These are phyloP conservation scores for Cutaneotrichosporon cutaneum DNA, from an alignment of 1,284 basidiomycete genomes.

Conservation along the genomic window DNA sequence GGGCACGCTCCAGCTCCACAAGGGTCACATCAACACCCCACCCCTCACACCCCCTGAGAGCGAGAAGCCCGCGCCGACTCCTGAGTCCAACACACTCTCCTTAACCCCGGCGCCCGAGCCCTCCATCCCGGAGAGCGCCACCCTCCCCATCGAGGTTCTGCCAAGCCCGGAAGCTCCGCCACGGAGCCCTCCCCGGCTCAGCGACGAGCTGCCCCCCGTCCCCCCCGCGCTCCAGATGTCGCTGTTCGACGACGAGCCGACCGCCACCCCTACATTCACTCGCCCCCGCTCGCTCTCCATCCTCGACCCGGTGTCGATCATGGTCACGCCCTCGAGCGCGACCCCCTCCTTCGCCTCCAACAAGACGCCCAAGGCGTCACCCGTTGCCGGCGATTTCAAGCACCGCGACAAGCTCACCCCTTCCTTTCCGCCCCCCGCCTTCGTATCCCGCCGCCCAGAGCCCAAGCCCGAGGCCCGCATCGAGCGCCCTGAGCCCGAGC, in stretches of 20 bases:
- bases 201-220: background rate
- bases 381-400: background rate
- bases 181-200: background rate
- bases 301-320: constrained; percentile 7
- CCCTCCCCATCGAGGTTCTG: background rate
- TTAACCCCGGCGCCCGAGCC: background rate
- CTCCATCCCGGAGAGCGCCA: background rate
- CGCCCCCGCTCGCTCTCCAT: background rate
- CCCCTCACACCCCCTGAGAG: constrained; percentile 9
- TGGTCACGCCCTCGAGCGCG: constrained; percentile 4
- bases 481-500: constrained; percentile 1
- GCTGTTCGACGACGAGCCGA: constrained; percentile 4
- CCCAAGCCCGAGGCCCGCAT: background rate
- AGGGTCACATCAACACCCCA: constrained; percentile 3
- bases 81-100: background rate
- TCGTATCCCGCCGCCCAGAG: background rate
- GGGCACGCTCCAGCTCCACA: background rate
- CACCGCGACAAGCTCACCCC: background rate
- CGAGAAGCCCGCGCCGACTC: constrained; percentile 1
- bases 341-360: constrained; percentile 1
- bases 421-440: background rate
- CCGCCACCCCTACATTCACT: background rate
- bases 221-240: constrained; percentile 1
- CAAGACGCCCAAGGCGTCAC: background rate
- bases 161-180: background rate